Evolutionary conservation across 2,329 filamentous ascomycete genomes (phyloP).

Genomic region (Cercospora janseana): DNA sequence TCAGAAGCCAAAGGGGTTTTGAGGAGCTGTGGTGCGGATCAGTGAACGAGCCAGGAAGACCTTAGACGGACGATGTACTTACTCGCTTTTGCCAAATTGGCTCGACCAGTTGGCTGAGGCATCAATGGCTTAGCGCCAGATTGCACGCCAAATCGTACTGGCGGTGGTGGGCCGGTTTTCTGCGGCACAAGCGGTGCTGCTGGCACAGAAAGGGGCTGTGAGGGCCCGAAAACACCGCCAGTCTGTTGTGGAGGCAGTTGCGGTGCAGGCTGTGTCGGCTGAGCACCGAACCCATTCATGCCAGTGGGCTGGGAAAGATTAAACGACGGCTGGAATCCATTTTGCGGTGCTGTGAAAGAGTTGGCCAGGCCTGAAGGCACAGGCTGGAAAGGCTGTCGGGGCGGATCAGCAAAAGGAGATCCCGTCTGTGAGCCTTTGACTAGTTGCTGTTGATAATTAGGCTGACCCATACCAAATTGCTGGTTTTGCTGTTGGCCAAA

Average conservation of each 20-base stretch:
- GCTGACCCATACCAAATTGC: conserved; percentile 28
- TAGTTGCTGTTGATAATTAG: conserved; percentile 52
- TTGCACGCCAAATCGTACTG: conserved; percentile 82
- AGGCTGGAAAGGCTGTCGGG: conserved; percentile 43
- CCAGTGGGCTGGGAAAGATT: conserved; percentile 41
- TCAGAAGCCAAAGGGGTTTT: conserved; percentile 69
- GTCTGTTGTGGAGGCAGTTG: conserved; percentile 59
- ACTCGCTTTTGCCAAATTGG: conserved; percentile 94
- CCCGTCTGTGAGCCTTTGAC: conserved; percentile 47
- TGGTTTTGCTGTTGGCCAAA: conserved; percentile 21
- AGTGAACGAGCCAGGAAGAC: neutral
- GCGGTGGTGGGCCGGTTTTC: conserved; percentile 80
- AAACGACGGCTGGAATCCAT: conserved; percentile 51
- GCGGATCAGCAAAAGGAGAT: conserved; percentile 57
- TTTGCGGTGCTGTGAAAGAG: conserved; percentile 46
- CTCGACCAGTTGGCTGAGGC: conserved; percentile 84
- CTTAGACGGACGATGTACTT: conserved; percentile 52
- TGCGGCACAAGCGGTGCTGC: conserved; percentile 67
- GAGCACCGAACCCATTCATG: conserved; percentile 48
- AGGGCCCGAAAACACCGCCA: conserved; percentile 39
- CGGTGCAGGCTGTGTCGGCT: conserved; percentile 46
- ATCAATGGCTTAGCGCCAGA: conserved; percentile 70
- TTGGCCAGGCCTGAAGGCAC: conserved; percentile 41
- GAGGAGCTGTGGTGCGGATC: conserved; percentile 53
- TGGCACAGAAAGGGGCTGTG: conserved; percentile 35